These are phyloP conservation scores for Rhizophora apiculata DNA, from an alignment of 345 rosid species.

Conservation along the genomic window DNA sequence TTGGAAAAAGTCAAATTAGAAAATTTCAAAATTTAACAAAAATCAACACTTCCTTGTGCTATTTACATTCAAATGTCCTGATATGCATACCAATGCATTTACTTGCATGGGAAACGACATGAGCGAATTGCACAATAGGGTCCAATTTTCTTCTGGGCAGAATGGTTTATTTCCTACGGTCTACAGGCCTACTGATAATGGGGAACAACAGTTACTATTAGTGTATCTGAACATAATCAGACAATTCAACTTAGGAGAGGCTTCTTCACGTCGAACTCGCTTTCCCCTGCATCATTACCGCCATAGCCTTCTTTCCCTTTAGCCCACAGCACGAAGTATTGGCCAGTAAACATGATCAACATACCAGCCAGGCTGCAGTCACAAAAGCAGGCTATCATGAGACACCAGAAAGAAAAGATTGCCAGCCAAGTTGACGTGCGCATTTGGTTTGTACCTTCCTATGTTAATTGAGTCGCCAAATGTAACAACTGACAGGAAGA, in stretches of 20 bases:
- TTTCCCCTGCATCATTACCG: conserved; percentile 24
- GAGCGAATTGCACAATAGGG: not conserved
- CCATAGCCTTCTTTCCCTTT: conserved; percentile 66
- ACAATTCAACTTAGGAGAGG: conserved; percentile 56
- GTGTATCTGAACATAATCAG: not conserved
- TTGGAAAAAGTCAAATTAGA: too few relatives aligned
- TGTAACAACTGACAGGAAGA: conserved; percentile 52
- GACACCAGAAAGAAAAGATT: too few relatives aligned
- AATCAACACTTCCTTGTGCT: too few relatives aligned
- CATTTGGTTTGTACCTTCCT: conserved; percentile 51
- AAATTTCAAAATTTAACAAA: too few relatives aligned
- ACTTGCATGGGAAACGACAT: not conserved
- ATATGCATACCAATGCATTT: too few relatives aligned
- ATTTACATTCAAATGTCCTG: too few relatives aligned
- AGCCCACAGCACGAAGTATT: conserved; percentile 85
- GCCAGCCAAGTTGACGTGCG: too few relatives aligned
- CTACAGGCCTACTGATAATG: not conserved
- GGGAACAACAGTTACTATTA: not conserved
- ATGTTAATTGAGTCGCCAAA: conserved; percentile 54
- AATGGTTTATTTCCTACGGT: not conserved
- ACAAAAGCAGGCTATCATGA: not conserved
- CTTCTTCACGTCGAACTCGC: conserved; percentile 54
- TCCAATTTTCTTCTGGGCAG: not conserved
- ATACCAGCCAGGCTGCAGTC: conserved; percentile 75
- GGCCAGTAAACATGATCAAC: conserved; percentile 76